phyloP scores from a whole-genome alignment of 139 green algal genomes.

The Eudorina sp. region DNA sequence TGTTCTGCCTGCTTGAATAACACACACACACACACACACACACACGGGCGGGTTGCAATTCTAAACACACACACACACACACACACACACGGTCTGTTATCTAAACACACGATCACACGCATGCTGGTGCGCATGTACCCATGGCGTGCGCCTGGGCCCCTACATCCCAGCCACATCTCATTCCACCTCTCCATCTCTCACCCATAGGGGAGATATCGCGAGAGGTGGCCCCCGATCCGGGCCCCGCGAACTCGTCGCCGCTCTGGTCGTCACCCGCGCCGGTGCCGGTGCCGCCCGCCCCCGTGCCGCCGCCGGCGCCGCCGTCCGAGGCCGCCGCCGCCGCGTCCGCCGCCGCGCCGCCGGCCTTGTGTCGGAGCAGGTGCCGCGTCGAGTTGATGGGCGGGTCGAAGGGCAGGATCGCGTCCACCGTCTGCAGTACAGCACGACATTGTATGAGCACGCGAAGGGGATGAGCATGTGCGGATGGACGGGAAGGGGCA shows the following conservation, averaged over 20 bases:
- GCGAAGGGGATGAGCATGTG: too few species aligned
- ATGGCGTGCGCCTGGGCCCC: too few species aligned
- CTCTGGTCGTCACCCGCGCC: background rate
- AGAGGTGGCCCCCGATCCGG: background rate
- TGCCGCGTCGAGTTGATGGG: background rate
- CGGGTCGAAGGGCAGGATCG: slow-evolving; percentile 30
- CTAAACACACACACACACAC: too few species aligned
- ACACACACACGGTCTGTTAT: too few species aligned
- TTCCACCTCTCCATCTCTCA: background rate
- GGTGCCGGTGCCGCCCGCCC: background rate
- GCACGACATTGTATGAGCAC: too few species aligned
- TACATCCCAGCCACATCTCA: too few species aligned
- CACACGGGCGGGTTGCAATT: too few species aligned
- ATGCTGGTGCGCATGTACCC: too few species aligned
- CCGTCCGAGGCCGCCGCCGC: background rate
- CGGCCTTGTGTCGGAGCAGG: background rate
- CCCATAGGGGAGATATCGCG: background rate
- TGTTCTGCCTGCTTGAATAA: too few species aligned
- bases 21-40: too few species aligned
- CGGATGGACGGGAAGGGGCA: too few species aligned
- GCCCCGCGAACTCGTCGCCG: background rate
- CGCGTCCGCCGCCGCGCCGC: background rate
- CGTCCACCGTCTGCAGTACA: slow-evolving; percentile 4
- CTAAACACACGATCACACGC: too few species aligned
- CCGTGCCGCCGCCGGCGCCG: background rate